Base-by-base conservation (phyloP, 192 early-diverging fungal genomes). In the Dispira simplex region DNA sequence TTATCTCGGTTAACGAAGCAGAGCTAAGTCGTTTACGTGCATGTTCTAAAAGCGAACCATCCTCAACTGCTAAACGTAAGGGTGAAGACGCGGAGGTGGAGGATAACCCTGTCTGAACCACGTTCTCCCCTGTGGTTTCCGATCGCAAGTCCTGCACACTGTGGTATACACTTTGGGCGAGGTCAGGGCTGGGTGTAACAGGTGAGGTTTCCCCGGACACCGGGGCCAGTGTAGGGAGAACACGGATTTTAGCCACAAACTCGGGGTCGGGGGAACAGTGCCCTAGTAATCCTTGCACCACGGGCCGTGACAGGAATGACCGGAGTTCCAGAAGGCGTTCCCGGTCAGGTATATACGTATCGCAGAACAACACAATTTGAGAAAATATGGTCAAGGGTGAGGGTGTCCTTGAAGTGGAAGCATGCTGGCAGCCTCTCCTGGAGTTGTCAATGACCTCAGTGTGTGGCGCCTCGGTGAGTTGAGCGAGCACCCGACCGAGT, bases 11-110 rank as follows among this genome's bases (percentile, higher is more conserved):
- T 0, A 53, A 26, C 21, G 20, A 25, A 11, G 26, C 8, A 20
- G 51, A 53, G 51, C 51, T 53, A 20, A 53, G 18, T n/a, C 51
- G 51, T 26, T 26, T 20, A n/a, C 51, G 51, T 9, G 51, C 51
- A 26, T 53, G 20, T 9, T 20, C 51, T 26, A 53, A 25, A 11
- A 53, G 51, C 18, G 18, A 20, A 53, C 26, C 51, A 3, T 20
- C 51, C 10, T 53, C 51, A 9, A 53, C 21, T 20, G 51, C 20
- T 3, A 26, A 20, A 9, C 10, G 20, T 53, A 53, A 3, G 21
- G 51, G 51, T 10, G 51, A 53, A 20, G 10, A 18, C 21, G 21
- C 21, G 21, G 21, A 9, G 10, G 18, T 11, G n/a, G 10, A 18
- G 18, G 10, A 20, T 25, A 26, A 3, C 1, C 21, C 26, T n/a